Percentiles rank a stretch among this genome's conserved stretches.
These are phyloP conservation scores for Bisporella sp. DNA, from an alignment of 2,329 filamentous ascomycete species.

Conservation along the genomic window DNA sequence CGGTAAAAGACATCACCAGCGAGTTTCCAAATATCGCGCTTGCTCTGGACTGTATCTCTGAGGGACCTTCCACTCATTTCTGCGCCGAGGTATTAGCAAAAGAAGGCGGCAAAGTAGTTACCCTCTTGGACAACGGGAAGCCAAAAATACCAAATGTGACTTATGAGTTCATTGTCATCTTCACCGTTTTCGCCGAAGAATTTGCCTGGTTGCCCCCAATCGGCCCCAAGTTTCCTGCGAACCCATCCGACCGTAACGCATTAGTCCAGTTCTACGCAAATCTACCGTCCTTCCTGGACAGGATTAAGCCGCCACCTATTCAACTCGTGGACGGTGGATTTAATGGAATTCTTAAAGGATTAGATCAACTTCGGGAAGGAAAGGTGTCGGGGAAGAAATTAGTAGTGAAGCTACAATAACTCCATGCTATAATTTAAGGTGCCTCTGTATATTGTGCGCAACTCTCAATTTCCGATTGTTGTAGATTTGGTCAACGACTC, in stretches of 20 bases:
- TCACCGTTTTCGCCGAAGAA: slow-evolving; percentile 2
- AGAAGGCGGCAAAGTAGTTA: slow-evolving; percentile 36
- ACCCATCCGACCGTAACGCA: slow-evolving; percentile 2
- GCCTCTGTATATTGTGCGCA: too few relatives aligned
- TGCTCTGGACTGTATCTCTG: slow-evolving; percentile 42
- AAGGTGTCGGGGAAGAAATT: slow-evolving; percentile 34
- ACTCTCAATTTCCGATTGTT: too few relatives aligned
- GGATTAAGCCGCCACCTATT: slow-evolving; percentile 8
- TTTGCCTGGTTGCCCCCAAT: slow-evolving; percentile 16
- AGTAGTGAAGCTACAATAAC: slow-evolving; percentile 21
- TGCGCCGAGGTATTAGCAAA: slow-evolving; percentile 28
- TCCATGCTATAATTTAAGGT: background rate
- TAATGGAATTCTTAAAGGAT: slow-evolving; percentile 11
- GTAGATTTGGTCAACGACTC: too few relatives aligned
- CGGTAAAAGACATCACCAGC: slow-evolving; percentile 36
- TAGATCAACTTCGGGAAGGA: slow-evolving; percentile 12
- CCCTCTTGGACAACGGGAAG: slow-evolving; percentile 31
- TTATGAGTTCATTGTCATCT: slow-evolving; percentile 4
- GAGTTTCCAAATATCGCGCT: slow-evolving; percentile 31
- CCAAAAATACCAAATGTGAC: slow-evolving; percentile 1
- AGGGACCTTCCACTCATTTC: slow-evolving; percentile 24
- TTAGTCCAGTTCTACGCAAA: slow-evolving; percentile 16
- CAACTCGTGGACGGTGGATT: slow-evolving; percentile 15
- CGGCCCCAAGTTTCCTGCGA: slow-evolving; percentile 4
- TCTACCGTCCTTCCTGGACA: slow-evolving; percentile 25